Percentiles rank a stretch among this genome's conserved stretches.
Evolutionary conservation across 768 basidiomycete species (phyloP).

Genomic region (Leccinum sublutescens): DNA sequence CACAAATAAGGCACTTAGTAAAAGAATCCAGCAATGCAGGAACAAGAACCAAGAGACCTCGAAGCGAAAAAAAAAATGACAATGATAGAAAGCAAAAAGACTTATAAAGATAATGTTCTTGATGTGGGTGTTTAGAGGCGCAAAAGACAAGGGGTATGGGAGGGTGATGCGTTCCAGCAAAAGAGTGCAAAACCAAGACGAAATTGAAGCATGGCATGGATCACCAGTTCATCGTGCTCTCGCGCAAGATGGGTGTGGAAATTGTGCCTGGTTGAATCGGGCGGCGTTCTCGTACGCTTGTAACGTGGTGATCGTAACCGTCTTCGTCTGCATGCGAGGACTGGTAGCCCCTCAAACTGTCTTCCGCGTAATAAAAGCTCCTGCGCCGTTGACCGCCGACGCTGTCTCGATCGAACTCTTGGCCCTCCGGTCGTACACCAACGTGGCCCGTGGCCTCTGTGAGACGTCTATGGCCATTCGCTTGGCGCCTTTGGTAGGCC

Average conservation of each 20-base stretch:
- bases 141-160: conserved; percentile 13
- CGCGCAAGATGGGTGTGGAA: conserved; percentile 71
- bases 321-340: conserved; percentile 37
- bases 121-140: not conserved
- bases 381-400: conserved; percentile 69
- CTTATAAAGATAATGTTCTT: conserved; percentile 2
- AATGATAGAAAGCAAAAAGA: not conserved
- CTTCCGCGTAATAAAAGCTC: conserved; percentile 87
- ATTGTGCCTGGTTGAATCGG: conserved; percentile 61
- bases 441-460: conserved; percentile 45
- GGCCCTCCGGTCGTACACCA: conserved; percentile 58
- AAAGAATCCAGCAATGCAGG: conserved; percentile 21
- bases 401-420: conserved; percentile 76
- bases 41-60: conserved; percentile 4
- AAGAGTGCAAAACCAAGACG: not conserved
- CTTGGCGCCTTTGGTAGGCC: conserved; percentile 62
- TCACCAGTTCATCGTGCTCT: conserved; percentile 88
- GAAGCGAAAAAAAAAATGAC: conserved; percentile 1
- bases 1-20: conserved; percentile 22
- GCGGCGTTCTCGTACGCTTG: conserved; percentile 54
- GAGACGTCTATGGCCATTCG: conserved; percentile 69
- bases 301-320: conserved; percentile 35
- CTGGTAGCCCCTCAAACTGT: conserved; percentile 66
- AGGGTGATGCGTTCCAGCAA: conserved; percentile 9
- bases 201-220: not conserved